Evolutionary conservation across 2,329 filamentous ascomycete genomes (phyloP), one percentile per base, ranked within the genome.

Genomic region (Dendrostoma leiphaemia): DNA sequence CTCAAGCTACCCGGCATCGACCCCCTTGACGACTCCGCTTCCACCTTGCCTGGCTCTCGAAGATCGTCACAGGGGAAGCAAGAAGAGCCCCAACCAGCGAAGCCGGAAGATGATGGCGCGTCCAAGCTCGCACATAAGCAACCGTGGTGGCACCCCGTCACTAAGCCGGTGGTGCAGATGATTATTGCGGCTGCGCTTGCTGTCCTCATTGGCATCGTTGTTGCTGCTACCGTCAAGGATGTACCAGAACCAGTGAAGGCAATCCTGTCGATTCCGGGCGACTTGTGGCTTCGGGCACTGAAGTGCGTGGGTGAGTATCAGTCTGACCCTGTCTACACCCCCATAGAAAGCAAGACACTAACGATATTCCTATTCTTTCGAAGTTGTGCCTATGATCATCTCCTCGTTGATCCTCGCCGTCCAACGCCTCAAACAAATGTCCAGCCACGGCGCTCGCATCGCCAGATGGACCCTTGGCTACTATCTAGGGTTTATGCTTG

Each of bases 351-450:
- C 9, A 43, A 17, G 26, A 38, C 19, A 10, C 34, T 15, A 24
- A n/a, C 8, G n/a, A 40, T 56, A 40, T 8, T 31, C n/a, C 3
- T 12, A 5, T 15, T 15, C 4, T n/a, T n/a, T n/a, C n/a, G n/a
- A n/a, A 78, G 78, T 81, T 1, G 67, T 81, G 2, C 78, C 78
- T 2, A 64, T 81, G 51, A 81, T 81, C 38, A 67, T 80, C 24
- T 74, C 71, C 7, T 77, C 78, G 23, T 80, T 81, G 69, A 74
- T 81, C 44, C 68, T 80, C 17, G 75, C 78, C 5, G 67, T 81
- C 6, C 75, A 76, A 44, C 69, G 71, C n/a, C 68, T 81, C 7
- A 71, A 74, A 17, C 70, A 67, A 6, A 77, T 81, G 71, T 66
- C 73, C 10, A 62, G 70, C 9, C 71, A 73, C 12, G 76, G 72